Base-by-base conservation (phyloP, 2,329 filamentous ascomycete genomes). In the Cladosporium halotolerans region DNA sequence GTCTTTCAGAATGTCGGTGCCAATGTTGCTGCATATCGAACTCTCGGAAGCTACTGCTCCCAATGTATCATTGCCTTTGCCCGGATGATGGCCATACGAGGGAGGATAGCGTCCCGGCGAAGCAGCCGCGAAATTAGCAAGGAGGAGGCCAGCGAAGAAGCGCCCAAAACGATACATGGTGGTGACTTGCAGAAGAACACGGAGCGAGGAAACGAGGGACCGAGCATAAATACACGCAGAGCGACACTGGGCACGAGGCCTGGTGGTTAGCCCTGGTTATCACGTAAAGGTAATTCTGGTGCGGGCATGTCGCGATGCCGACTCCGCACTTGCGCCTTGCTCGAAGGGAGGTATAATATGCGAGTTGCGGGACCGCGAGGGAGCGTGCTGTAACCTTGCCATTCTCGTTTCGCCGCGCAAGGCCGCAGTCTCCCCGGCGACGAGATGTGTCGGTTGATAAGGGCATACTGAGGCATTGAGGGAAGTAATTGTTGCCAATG, bases 11-110 rank as follows among this genome's bases (percentile, higher is more conserved):
- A 76, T 55, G 13, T 73, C 68, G n/a, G 66, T 72, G 11, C 76
- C 76, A 44, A 78, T 73, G n/a, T 68, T 62, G 57, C 68, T 73
- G 62, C 75, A 77, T 45, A 73, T 68, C 1, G 68, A 63, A 53
- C 62, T 70, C 60, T 76, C 73, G 1, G 71, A 74, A 4, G 75
- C 73, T 14, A 78, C 73, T 40, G 73, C 75, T 28, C 75, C 76
- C 39, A 72, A 61, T 51, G 61, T 63, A 44, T 66, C 59, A 32
- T 59, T 40, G 4, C 59, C 60, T 1, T 55, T 42, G 51, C 62
- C 62, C 39, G 43, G 23, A 14, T 45, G 34, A 36, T 47, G 45
- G 28, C 33, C n/a, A 34, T 53, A 44, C 6, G 31, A 10, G 28
- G 48, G 36, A 16, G 43, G 43, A 9, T 39, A 36, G 14, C 14